phyloP scores from a whole-genome alignment of 2,329 filamentous ascomycete species.

The Xylaria polymorpha region DNA sequence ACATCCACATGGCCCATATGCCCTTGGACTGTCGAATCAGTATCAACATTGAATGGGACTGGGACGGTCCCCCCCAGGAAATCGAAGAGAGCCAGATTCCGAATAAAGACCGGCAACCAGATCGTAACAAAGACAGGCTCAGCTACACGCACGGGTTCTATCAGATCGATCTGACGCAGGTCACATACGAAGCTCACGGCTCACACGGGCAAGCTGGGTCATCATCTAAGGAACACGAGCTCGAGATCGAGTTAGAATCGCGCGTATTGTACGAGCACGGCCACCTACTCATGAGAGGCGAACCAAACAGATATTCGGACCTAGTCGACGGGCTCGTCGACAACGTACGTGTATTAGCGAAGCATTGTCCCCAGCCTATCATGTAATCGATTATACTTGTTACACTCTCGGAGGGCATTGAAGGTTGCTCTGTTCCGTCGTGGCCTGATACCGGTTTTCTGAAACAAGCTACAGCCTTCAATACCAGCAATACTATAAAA shows the following conservation, averaged over 20 bases:
- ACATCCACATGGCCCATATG: conserved; percentile 81
- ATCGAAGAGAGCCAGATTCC: conserved; percentile 57
- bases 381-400: conserved; percentile 23
- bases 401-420: not conserved
- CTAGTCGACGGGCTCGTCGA: conserved; percentile 80
- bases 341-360: conserved; percentile 72
- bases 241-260: conserved; percentile 81
- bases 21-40: conserved; percentile 93
- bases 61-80: conserved; percentile 74
- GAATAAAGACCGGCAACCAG: conserved; percentile 58
- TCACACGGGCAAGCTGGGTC: conserved; percentile 54
- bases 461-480: not conserved
- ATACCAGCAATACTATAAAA: not conserved
- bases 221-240: conserved; percentile 77
- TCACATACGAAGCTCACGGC: conserved; percentile 64
- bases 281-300: conserved; percentile 61
- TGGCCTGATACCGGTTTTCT: not conserved
- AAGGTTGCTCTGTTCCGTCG: not conserved
- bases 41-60: conserved; percentile 93
- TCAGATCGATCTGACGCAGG: conserved; percentile 93
- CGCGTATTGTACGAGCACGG: conserved; percentile 74
- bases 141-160: conserved; percentile 91
- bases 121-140: conserved; percentile 88
- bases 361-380: conserved; percentile 42
- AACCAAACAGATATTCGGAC: conserved; percentile 71